Conservation (phyloP, 2,329 filamentous ascomycete species). For the Coniochaeta sp. region DNA sequence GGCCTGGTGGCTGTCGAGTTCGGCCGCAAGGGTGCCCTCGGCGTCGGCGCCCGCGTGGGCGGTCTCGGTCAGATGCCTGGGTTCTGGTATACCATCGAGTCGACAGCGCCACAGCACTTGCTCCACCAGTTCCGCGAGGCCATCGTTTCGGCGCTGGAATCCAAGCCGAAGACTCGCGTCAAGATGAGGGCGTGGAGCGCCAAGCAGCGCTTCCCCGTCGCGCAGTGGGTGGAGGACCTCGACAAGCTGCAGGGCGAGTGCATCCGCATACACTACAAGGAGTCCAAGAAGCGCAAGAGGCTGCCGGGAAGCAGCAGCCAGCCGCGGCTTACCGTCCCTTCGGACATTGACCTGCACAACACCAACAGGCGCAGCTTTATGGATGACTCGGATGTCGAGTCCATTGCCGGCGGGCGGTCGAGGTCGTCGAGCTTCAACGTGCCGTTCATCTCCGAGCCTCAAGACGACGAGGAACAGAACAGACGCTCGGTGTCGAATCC, state of each 20-base stretch:
- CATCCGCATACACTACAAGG: constrained; percentile 41
- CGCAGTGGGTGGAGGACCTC: constrained; percentile 59
- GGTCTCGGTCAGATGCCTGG: constrained; percentile 66
- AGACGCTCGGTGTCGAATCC: constrained; percentile 10
- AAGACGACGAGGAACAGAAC: constrained; percentile 6
- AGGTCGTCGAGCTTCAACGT: constrained; percentile 13
- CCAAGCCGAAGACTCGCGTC: constrained; percentile 46
- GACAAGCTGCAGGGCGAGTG: constrained; percentile 54
- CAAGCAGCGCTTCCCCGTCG: constrained; percentile 60
- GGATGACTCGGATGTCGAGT: constrained; percentile 9
- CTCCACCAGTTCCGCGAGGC: constrained; percentile 59
- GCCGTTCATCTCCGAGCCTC: constrained; percentile 10
- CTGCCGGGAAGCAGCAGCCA: constrained; percentile 8
- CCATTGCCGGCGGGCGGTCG: constrained; percentile 9
- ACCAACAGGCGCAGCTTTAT: constrained; percentile 9
- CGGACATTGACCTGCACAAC: constrained; percentile 9
- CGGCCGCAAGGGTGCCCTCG: constrained; percentile 59
- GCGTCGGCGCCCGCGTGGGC: constrained; percentile 59
- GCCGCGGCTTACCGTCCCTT: constrained; percentile 12
- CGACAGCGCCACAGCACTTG: constrained; percentile 54
- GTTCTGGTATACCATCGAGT: constrained; percentile 66
- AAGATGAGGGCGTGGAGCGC: constrained; percentile 59
- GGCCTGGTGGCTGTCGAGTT: constrained; percentile 64
- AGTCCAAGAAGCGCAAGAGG: constrained; percentile 18
- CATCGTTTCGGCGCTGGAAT: constrained; percentile 54